Evolutionary conservation across 331 rosid genomes (phyloP), one percentile per base, ranked within the genome.

Genomic region (Pyrus hybrid): DNA sequence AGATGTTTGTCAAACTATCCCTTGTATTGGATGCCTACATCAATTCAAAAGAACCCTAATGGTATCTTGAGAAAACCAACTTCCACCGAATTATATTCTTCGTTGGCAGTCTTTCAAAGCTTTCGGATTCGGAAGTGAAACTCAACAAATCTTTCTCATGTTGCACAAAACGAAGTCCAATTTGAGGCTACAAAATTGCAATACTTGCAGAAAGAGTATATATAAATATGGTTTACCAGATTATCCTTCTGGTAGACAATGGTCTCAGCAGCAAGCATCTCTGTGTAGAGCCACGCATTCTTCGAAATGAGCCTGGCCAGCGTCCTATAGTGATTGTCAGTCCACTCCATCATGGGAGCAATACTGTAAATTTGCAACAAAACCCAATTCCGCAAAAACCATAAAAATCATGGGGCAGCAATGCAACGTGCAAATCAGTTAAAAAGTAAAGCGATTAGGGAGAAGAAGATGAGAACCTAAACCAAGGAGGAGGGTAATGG

Each of bases 321-420:
- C 35, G 97, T 93, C 82, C 98, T 83, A 37, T 89, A 91, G 83
- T 93, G 92, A 82, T 86, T 80, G 73, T 93, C 97, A 13, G 97
- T 93, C 89, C 96, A 91, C 17, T 91, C 92, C 98, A 93, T 93
- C 97, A 93, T 93, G 28, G 97, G 98, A 58, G 98, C 98, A 35
- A 93, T 88, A 70, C 98, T 93, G 86, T 18, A 66, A 56, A 69
- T 10, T 25, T 68, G 68, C 54, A 6, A 37, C 60, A 64, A 51
- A 85, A 70, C 61, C 18, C 64, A 64, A 7, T 70, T 67, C 58
- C 33, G 23, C 10, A 75, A 22, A 25, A 66, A 21, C 28, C 1
- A 57, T 21, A 57, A 57, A 57, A 30, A 9, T 16, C 4, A 61
- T 23, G 16, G 16, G 18, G 10, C 1, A 29, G 43, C 21, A 63